phyloP scores from a whole-genome alignment of 1,284 basidiomycete genomes.

The Thecaphora thlaspeos region DNA sequence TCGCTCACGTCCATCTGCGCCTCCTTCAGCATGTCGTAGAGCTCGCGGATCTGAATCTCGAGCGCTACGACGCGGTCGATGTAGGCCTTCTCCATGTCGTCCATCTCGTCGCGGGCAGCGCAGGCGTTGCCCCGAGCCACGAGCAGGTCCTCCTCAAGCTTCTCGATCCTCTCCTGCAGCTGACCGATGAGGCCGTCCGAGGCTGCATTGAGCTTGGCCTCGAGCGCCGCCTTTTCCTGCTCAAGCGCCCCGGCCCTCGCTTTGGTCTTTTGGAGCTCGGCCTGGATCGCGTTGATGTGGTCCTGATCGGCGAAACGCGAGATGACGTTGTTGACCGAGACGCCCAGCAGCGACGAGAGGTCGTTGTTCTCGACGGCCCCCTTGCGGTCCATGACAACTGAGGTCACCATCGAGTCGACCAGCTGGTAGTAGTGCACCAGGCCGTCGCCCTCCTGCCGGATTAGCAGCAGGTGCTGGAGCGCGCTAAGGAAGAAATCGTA shows the following conservation, averaged over 20 bases:
- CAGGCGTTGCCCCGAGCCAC: constrained; percentile 73
- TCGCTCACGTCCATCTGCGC: constrained; percentile 70
- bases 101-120: constrained; percentile 65
- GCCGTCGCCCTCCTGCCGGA: constrained; percentile 73
- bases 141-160: constrained; percentile 76
- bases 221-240: constrained; percentile 63
- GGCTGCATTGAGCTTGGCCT: constrained; percentile 76
- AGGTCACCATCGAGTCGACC: constrained; percentile 86
- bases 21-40: constrained; percentile 78
- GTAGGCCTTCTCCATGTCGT: constrained; percentile 76
- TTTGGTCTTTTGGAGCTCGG: constrained; percentile 73
- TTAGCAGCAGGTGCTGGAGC: constrained; percentile 87
- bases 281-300: constrained; percentile 73
- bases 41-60: constrained; percentile 86
- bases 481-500: constrained; percentile 84
- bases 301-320: constrained; percentile 90
- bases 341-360: constrained; percentile 80
- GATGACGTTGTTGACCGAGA: constrained; percentile 84
- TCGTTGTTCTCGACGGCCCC: constrained; percentile 66
- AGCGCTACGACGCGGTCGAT: constrained; percentile 84
- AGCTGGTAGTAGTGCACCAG: constrained; percentile 87
- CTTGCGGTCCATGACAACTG: constrained; percentile 85
- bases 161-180: constrained; percentile 72
- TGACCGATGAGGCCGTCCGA: constrained; percentile 79
- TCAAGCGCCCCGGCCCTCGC: constrained; percentile 72